Conservation (phyloP, 2,329 filamentous ascomycete species). For the Chaetomiaceae sp. region DNA sequence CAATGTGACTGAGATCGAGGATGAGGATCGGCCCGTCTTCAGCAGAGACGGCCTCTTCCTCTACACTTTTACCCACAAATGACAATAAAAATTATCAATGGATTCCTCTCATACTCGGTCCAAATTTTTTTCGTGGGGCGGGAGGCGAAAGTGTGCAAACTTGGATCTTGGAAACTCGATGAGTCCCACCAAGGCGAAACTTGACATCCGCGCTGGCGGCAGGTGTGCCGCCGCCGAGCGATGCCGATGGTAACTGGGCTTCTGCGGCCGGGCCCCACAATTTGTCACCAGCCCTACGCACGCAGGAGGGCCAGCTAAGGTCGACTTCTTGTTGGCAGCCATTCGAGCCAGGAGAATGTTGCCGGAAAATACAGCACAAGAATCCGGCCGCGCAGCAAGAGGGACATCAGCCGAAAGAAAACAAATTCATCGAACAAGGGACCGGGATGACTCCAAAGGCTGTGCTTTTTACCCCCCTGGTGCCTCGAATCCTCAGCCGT, state of each 20-base stretch:
- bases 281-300: no score
- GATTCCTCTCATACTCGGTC: background rate
- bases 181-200: no score
- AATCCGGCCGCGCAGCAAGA: background rate
- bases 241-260: conserved; percentile 3
- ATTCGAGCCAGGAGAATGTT: no score
- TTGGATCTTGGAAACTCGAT: no score
- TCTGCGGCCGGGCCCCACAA: background rate
- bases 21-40: conserved; percentile 56
- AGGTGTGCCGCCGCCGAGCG: conserved; percentile 9
- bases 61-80: conserved; percentile 50
- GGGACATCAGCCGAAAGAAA: background rate
- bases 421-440: background rate
- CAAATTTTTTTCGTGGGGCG: background rate
- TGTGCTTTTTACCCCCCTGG: conserved; percentile 1
- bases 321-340: no score
- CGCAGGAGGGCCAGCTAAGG: background rate
- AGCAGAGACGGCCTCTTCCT: conserved; percentile 57
- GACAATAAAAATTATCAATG: background rate
- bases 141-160: conserved; percentile 7
- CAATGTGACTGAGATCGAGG: conserved; percentile 55
- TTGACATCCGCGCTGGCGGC: no score
- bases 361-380: no score
- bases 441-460: background rate
- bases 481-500: conserved; percentile 1